Evolutionary conservation across 1,284 basidiomycete species (phyloP).

Genomic region (Heliocybe sulcata): DNA sequence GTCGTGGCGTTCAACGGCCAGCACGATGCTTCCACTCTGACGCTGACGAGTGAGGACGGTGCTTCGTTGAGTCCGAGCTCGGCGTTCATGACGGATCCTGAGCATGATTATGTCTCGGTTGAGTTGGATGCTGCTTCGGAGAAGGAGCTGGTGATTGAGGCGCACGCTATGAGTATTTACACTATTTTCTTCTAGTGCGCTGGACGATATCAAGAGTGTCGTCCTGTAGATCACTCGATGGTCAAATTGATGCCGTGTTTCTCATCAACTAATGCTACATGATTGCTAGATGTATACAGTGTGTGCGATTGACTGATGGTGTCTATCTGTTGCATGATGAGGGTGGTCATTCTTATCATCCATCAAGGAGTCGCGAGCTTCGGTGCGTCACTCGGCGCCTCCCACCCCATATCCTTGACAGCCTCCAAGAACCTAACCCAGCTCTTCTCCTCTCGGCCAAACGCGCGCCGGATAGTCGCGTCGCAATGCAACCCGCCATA

Average conservation of each 20-base stretch:
- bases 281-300: too few species aligned
- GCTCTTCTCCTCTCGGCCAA: not conserved
- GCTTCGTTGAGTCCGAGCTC: not conserved
- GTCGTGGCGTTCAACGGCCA: slow-evolving; percentile 4
- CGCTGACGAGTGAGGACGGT: not conserved
- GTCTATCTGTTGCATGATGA: too few species aligned
- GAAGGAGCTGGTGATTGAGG: not conserved
- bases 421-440: slow-evolving; percentile 2
- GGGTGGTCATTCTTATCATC: too few species aligned
- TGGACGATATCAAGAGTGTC: too few species aligned
- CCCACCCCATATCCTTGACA: slow-evolving; percentile 3
- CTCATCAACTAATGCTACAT: too few species aligned
- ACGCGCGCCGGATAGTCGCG: not conserved
- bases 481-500: slow-evolving; percentile 4
- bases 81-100: not conserved
- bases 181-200: slow-evolving; percentile 4
- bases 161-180: slow-evolving; percentile 3
- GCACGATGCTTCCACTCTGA: not conserved
- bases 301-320: too few species aligned
- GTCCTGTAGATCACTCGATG: too few species aligned
- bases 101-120: not conserved
- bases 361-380: not conserved
- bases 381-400: not conserved
- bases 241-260: too few species aligned
- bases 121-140: not conserved